Conservation (phyloP, 345 rosid species). For the Mangifera indica region DNA sequence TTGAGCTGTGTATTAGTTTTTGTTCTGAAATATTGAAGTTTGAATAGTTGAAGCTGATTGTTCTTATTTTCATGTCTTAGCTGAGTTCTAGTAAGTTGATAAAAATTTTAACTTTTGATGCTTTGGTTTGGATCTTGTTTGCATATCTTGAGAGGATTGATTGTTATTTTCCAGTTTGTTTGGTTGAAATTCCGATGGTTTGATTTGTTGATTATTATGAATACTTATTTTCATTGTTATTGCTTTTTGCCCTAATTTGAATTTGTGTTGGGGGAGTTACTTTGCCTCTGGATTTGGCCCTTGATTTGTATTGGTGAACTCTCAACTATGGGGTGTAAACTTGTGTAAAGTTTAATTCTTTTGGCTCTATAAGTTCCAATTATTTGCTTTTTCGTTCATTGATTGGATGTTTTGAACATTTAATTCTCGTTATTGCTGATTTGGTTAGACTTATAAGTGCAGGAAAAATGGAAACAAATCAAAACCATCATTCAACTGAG, state of each 20-base stretch:
- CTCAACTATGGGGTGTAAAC: neutral
- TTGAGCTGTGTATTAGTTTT: neutral
- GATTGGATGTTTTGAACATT: neutral
- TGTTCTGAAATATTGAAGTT: neutral
- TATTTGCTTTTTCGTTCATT: neutral
- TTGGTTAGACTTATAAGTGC: constrained; percentile 5
- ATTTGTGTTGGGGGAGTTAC: neutral
- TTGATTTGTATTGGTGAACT: constrained; percentile 4
- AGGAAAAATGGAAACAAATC: neutral
- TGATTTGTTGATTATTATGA: neutral
- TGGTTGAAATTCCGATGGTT: neutral
- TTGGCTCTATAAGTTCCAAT: neutral
- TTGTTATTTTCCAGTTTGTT: neutral
- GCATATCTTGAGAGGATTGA: constrained; percentile 11
- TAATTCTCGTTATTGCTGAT: neutral
- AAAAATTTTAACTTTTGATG: constrained; percentile 1
- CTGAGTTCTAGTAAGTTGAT: constrained; percentile 15
- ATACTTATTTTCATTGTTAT: too few relatives aligned
- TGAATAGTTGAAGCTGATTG: constrained; percentile 16
- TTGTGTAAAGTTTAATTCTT: constrained; percentile 11
- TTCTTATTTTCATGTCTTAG: constrained; percentile 10
- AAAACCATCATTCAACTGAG: neutral
- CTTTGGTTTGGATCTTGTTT: constrained; percentile 22
- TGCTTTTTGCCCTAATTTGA: constrained; percentile 9
- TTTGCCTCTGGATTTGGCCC: constrained; percentile 2